Evolutionary conservation across 305 asterid species (phyloP).

Genomic region (Solanum aculeatissimum): DNA sequence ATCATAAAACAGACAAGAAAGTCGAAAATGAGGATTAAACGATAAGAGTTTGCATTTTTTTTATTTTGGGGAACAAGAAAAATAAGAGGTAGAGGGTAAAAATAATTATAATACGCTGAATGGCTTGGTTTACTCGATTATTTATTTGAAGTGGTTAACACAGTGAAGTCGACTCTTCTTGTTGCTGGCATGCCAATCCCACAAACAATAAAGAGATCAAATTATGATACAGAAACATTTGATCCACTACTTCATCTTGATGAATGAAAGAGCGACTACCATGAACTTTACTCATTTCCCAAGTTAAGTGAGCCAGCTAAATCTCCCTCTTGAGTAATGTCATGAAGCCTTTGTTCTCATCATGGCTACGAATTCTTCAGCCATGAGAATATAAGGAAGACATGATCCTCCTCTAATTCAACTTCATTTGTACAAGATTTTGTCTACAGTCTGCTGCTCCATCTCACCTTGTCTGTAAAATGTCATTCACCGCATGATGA

Average conservation of each 20-base stretch:
- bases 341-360: constrained; percentile 20
- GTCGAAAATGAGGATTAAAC: too few relatives aligned
- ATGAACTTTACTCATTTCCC: background rate
- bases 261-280: background rate
- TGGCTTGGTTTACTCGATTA: background rate
- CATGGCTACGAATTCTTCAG: constrained; percentile 44
- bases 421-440: background rate
- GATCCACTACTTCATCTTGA: background rate
- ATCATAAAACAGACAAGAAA: too few relatives aligned
- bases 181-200: background rate
- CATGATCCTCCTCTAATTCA: background rate
- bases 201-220: background rate
- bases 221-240: background rate
- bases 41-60: background rate
- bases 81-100: background rate
- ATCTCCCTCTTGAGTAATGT: constrained; percentile 3
- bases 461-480: constrained; percentile 1
- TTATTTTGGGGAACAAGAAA: background rate
- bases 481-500: too few relatives aligned
- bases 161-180: background rate
- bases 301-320: background rate
- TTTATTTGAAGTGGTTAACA: background rate
- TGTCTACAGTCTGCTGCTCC: background rate
- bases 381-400: constrained; percentile 14
- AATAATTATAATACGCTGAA: background rate